These are phyloP conservation scores for Barnettozyma sucrosica DNA, from an alignment of 805 yeast species.

Conservation along the genomic window DNA sequence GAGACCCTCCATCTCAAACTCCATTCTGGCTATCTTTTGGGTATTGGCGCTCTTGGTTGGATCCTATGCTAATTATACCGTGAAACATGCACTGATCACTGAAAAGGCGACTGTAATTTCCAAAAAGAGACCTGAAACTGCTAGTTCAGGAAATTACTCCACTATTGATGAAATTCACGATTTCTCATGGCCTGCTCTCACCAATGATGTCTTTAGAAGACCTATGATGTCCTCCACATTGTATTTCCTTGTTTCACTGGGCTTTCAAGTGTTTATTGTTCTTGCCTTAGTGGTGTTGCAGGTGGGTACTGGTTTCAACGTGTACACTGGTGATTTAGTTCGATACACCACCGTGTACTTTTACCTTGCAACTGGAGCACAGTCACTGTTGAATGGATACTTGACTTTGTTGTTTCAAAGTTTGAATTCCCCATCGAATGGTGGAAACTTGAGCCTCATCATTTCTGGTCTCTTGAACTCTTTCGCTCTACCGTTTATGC, in stretches of 20 bases:
- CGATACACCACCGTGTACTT: constrained; percentile 1
- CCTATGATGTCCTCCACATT: constrained; percentile 6
- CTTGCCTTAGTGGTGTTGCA: constrained; percentile 11
- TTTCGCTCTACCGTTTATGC: constrained; percentile 17
- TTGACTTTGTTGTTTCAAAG: constrained; percentile 18
- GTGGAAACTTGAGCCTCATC: neutral
- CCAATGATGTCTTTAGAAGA: constrained; percentile 23
- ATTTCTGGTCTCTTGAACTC: constrained; percentile 12
- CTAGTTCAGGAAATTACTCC: neutral
- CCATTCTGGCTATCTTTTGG: constrained; percentile 17
- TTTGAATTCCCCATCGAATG: neutral
- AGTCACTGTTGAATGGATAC: constrained; percentile 16
- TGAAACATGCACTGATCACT: constrained; percentile 10
- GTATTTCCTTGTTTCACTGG: constrained; percentile 16
- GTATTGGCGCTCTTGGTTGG: constrained; percentile 15
- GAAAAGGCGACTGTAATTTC: constrained; percentile 17
- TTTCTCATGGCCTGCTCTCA: constrained; percentile 24
- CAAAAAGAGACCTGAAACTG: constrained; percentile 7
- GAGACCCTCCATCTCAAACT: constrained; percentile 18
- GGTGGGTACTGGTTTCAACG: constrained; percentile 9
- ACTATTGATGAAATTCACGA: constrained; percentile 16
- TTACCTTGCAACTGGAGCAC: constrained; percentile 16
- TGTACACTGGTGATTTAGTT: constrained; percentile 1
- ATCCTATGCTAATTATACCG: constrained; percentile 15
- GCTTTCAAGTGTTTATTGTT: constrained; percentile 11